Percentiles rank a stretch among this genome's conserved stretches.
Evolutionary conservation across 306 rosid genomes (phyloP).

Genomic region (Vigna reflexopilosa): DNA sequence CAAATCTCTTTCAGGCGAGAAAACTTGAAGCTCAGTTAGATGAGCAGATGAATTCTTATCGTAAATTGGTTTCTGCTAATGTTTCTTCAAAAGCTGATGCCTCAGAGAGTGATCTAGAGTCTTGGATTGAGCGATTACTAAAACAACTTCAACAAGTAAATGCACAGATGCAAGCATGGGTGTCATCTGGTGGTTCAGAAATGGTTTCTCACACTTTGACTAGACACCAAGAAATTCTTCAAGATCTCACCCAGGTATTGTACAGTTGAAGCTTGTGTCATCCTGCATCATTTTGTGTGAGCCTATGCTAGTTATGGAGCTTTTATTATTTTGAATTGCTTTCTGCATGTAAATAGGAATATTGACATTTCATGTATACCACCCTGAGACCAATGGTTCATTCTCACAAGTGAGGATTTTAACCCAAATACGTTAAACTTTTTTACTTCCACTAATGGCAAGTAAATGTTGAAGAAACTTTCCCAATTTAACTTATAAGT

Average conservation of each 20-base stretch:
- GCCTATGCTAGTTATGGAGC: conserved; percentile 26
- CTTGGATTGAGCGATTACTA: conserved; percentile 75
- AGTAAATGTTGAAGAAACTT: not conserved
- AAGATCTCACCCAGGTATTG: conserved; percentile 95
- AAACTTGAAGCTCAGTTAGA: conserved; percentile 97
- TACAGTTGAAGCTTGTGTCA: conserved; percentile 22
- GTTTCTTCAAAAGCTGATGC: conserved; percentile 70
- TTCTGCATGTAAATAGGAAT: conserved; percentile 29
- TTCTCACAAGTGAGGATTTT: not conserved
- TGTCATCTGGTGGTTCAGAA: conserved; percentile 93
- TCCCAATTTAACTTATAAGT: not conserved
- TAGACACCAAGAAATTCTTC: conserved; percentile 98
- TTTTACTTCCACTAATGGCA: not conserved
- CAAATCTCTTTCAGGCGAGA: conserved; percentile 70
- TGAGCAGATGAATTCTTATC: conserved; percentile 88
- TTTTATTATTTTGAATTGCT: conserved; percentile 27
- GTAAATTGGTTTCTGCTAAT: conserved; percentile 82
- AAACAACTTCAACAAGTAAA: conserved; percentile 96
- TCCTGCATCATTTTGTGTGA: conserved; percentile 4
- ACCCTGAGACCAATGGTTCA: conserved; percentile 13
- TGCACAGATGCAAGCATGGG: conserved; percentile 99
- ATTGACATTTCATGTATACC: conserved; percentile 10
- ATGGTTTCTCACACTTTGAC: conserved; percentile 98
- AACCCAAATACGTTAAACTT: not conserved
- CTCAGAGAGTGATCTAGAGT: conserved; percentile 73